These are phyloP conservation scores for Oidiodendron maius DNA, from an alignment of 495 filamentous ascomycete genomes.

Conservation along the genomic window DNA sequence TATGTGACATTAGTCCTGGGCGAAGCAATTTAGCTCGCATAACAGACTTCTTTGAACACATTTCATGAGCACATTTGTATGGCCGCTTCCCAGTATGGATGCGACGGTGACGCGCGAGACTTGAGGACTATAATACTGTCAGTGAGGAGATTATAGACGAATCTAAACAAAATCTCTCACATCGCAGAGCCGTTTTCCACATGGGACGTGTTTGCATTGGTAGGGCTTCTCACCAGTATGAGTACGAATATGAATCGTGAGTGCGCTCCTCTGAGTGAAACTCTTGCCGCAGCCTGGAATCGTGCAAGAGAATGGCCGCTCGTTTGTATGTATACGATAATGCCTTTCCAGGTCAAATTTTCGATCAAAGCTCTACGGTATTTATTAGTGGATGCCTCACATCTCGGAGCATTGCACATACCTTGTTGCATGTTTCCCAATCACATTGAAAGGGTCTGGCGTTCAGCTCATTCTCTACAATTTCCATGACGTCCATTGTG, in stretches of 20 bases:
- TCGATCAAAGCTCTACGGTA: conserved; percentile 75
- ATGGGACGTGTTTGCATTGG: conserved; percentile 69
- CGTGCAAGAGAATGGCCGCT: conserved; percentile 72
- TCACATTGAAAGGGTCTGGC: conserved; percentile 48
- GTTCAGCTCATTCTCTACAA: conserved; percentile 46
- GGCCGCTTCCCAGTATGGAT: conserved; percentile 83
- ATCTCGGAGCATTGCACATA: too few species aligned
- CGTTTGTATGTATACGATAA: conserved; percentile 86
- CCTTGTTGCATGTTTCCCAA: conserved; percentile 46
- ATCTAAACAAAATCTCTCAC: conserved; percentile 49
- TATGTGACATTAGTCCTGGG: conserved; percentile 31
- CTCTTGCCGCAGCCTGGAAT: conserved; percentile 71
- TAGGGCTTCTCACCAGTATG: conserved; percentile 91
- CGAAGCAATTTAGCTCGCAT: too few species aligned
- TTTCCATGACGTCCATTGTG: too few species aligned
- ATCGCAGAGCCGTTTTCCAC: conserved; percentile 81
- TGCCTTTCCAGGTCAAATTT: conserved; percentile 88
- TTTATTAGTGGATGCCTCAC: neutral
- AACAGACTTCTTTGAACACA: conserved; percentile 78
- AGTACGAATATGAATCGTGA: conserved; percentile 81
- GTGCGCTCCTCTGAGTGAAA: conserved; percentile 84
- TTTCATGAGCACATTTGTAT: conserved; percentile 72
- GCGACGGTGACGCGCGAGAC: conserved; percentile 76
- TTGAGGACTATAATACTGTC: conserved; percentile 64
- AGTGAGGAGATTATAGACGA: conserved; percentile 22